Evolutionary conservation across 345 rosid species (phyloP).

Genomic region (Melastoma malabathricum): DNA sequence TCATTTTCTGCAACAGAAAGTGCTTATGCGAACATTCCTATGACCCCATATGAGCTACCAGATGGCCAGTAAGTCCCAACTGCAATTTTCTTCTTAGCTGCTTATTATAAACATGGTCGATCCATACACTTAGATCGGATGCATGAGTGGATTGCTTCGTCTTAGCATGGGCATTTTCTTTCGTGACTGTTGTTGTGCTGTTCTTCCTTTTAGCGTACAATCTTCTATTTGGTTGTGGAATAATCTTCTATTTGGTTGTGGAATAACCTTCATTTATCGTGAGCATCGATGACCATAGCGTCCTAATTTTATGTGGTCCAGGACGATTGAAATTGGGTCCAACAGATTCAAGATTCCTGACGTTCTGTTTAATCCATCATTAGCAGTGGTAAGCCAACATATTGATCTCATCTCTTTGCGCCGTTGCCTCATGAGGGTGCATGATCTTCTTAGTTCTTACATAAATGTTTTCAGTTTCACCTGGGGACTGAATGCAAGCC

Average conservation of each 20-base stretch:
- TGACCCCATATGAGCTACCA: conserved; percentile 97
- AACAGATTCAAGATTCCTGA: conserved; percentile 97
- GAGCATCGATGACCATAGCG: background rate
- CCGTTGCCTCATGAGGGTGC: background rate
- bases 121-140: too few species aligned
- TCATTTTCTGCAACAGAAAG: conserved; percentile 33
- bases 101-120: background rate
- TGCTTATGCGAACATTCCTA: conserved; percentile 90
- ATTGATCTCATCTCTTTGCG: conserved; percentile 6
- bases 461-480: too few species aligned
- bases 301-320: conserved; percentile 18
- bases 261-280: background rate
- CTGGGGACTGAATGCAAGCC: too few species aligned
- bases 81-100: conserved; percentile 3
- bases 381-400: conserved; percentile 40
- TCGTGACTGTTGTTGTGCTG: too few species aligned
- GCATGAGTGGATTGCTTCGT: too few species aligned
- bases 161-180: too few species aligned
- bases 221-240: background rate
- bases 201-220: background rate
- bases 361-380: conserved; percentile 79
- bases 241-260: background rate
- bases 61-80: conserved; percentile 89
- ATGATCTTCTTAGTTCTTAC: too few species aligned
- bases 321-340: conserved; percentile 95